phyloP scores from a whole-genome alignment of 495 filamentous ascomycete genomes.

The Neurospora sp. region DNA sequence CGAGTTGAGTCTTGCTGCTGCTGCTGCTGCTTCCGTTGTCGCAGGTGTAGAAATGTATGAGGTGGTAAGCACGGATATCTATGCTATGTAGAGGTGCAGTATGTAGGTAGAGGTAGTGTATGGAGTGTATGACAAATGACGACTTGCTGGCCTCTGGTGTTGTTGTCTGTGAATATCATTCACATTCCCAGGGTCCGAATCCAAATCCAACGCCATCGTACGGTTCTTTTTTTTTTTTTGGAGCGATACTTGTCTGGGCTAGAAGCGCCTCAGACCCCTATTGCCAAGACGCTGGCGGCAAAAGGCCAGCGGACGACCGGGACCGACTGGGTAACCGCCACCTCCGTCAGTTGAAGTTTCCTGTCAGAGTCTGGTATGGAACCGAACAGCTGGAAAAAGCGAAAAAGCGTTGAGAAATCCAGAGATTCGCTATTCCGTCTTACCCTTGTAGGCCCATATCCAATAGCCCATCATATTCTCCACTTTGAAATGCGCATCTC shows the following conservation, averaged over 20 bases:
- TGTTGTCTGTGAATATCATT: neutral
- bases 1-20: too few species aligned
- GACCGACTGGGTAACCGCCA: neutral
- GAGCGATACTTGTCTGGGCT: too few species aligned
- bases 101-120: neutral
- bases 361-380: neutral
- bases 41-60: neutral
- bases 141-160: neutral
- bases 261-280: too few species aligned
- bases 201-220: neutral
- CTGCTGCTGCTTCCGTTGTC: neutral
- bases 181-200: neutral
- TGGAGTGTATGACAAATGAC: neutral
- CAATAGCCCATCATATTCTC: too few species aligned
- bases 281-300: neutral
- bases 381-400: too few species aligned
- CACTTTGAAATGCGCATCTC: too few species aligned
- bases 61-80: neutral
- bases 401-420: too few species aligned
- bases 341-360: neutral
- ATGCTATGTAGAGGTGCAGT: neutral
- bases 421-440: too few species aligned
- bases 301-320: neutral
- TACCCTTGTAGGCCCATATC: too few species aligned
- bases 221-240: neutral